Evolutionary conservation across 768 basidiomycete species (phyloP), one percentile per base, ranked within the genome.

Genomic region (Termitomyces eurrhizus): DNA sequence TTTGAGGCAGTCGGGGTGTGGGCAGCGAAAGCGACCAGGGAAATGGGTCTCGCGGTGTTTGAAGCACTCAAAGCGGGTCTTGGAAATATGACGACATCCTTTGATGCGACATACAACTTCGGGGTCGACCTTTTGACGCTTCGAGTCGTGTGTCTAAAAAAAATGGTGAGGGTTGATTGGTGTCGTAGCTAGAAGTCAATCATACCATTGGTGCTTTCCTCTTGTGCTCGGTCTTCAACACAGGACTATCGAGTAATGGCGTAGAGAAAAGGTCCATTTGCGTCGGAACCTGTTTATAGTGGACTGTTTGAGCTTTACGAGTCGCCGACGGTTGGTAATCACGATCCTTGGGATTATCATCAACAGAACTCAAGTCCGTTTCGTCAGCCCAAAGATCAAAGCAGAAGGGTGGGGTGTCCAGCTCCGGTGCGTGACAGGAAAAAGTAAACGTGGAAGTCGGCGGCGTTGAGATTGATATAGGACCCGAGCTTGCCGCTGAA

Each of bases 21-120:
- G 67, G 56, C 67, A 68, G 45, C 51, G 60, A 37, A 67, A 68
- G 51, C 67, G 64, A 16, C 63, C 63, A 5, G 66, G 62, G 50
- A 68, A 68, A 36, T 68, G 67, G 16, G 67, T 68, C 49, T 68
- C 67, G 29, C 67, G 66, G 54, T 68, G 67, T 45, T 68, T 68
- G 48, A 59, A 61, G 58, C 67, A 65, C 35, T 68, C 67, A 39
- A 62, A 65, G 32, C 56, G 59, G 9, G 67, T 67, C 52, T 64
- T 63, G 57, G 66, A 62, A 39, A 66, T 41, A 54, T 68, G 66
- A 13, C 63, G 57, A 46, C 67, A 68, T 13, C 67, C 67, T 2
- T 55, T 45, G 44, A 68, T 60, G 44, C 67, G 64, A 29, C 67
- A 68, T 29, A 68, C 52, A 35, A 61, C 61, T 24, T 64, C 62